Evolutionary conservation across 306 rosid genomes (phyloP).

Genomic region (Hippophae rhamnoides): DNA sequence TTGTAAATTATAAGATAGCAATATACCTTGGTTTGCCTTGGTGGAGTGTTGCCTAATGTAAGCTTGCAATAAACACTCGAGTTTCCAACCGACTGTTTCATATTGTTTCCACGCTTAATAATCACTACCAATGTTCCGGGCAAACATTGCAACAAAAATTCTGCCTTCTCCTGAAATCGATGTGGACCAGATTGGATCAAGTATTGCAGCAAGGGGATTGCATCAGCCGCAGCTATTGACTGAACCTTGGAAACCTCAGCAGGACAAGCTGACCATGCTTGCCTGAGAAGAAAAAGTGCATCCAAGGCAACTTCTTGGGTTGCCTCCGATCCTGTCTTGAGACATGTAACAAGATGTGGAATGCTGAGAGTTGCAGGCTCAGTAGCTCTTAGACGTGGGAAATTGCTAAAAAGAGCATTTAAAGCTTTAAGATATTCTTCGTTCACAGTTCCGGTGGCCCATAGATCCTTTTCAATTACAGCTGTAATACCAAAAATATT

Average conservation of each 20-base stretch:
- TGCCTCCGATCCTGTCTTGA: conserved; percentile 91
- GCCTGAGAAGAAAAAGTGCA: conserved; percentile 87
- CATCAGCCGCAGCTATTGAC: conserved; percentile 96
- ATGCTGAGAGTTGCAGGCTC: conserved; percentile 98
- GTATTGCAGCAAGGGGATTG: conserved; percentile 90
- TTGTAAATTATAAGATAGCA: not conserved
- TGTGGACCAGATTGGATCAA: conserved; percentile 97
- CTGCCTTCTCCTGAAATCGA: conserved; percentile 95
- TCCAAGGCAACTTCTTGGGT: conserved; percentile 97
- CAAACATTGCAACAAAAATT: conserved; percentile 92
- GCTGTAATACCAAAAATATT: conserved; percentile 44
- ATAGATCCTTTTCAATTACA: conserved; percentile 88
- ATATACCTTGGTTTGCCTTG: conserved; percentile 77
- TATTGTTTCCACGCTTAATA: conserved; percentile 83
- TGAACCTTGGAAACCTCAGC: conserved; percentile 97
- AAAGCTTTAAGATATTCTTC: conserved; percentile 93
- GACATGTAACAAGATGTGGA: conserved; percentile 91
- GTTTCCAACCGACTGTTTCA: conserved; percentile 98
- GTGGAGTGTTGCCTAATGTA: conserved; percentile 80
- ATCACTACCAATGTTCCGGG: conserved; percentile 89
- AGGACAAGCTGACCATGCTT: conserved; percentile 99
- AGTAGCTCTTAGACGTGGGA: conserved; percentile 95
- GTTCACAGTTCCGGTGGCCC: conserved; percentile 92
- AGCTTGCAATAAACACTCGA: conserved; percentile 92
- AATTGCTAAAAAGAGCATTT: conserved; percentile 88